These are phyloP conservation scores for Effrenium voratum DNA, from an alignment of 73 alveolate genomes.

Conservation along the genomic window DNA sequence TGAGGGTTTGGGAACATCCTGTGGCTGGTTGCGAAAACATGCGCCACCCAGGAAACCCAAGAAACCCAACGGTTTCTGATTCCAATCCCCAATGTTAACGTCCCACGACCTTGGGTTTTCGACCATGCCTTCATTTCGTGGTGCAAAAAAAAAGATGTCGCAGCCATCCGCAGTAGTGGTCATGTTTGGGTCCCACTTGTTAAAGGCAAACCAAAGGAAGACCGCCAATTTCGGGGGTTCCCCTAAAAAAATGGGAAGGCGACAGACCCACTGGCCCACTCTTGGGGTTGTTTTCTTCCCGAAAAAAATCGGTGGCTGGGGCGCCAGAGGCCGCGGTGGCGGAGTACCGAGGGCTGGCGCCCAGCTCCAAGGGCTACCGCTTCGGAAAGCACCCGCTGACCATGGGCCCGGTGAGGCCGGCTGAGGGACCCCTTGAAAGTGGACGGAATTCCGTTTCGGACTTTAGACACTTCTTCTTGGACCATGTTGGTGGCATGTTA, in stretches of 20 bases:
- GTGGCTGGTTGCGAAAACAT: neutral
- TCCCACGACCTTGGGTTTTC: neutral
- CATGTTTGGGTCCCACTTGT: neutral
- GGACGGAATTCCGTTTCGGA: neutral
- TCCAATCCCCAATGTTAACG: neutral
- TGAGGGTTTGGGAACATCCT: too few relatives aligned
- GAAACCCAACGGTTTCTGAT: neutral
- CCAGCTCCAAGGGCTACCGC: conserved; percentile 57
- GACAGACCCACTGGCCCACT: too few relatives aligned
- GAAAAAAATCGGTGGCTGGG: too few relatives aligned
- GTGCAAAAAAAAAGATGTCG: neutral
- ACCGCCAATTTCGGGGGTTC: too few relatives aligned
- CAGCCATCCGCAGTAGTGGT: neutral
- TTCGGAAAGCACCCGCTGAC: conserved; percentile 76
- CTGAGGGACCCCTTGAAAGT: neutral
- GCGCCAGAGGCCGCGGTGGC: conserved; percentile 68
- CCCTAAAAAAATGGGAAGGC: too few relatives aligned
- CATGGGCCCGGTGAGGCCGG: conserved; percentile 51
- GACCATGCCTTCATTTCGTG: neutral
- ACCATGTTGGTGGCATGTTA: too few relatives aligned
- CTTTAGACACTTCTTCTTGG: neutral
- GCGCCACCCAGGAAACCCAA: neutral
- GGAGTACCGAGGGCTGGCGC: conserved; percentile 66
- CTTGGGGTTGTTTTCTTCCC: too few relatives aligned
- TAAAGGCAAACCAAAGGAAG: neutral